Evolutionary conservation across 768 basidiomycete genomes (phyloP), one percentile per base, ranked within the genome.

Genomic region (Pleurotus tuoliensis): DNA sequence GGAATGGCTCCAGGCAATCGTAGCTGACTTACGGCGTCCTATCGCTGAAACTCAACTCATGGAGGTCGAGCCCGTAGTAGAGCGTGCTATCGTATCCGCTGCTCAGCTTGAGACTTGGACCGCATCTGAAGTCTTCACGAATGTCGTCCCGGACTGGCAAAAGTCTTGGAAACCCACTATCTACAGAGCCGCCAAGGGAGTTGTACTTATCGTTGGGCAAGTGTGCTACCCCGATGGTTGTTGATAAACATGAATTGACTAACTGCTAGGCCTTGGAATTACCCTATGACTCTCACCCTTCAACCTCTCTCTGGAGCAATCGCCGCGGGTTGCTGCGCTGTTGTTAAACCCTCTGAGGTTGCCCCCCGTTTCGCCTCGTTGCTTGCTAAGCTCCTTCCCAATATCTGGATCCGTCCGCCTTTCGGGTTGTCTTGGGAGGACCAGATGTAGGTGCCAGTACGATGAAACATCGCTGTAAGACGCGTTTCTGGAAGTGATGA

Each of bases 251-350:
- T 44, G 41, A 2, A 44, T 9, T 34, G 41, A 44, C 20, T 15
- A 44, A 44, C 41, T 16, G 49, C 79, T 61, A 86, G 84, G 13
- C 84, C 84, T 2, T 87, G 84, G 84, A 88, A 88, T 63, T 88
- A 82, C 61, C 87, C 87, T 0, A 62, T 83, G 50, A 24, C 50
- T 37, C 48, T 57, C 24, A 73, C 69, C 64, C 66, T 88, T 5
- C 77, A 79, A 40, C 87, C 88, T 3, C 69, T 87, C 18, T 74
- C 79, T 48, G 89, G 88, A 3, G 90, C 90, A 1, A 86, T 92
- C 48, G 76, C 87, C 0, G 88, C 88, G 0, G 90, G 90, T 0
- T 88, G 86, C 62, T 77, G 83, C 15, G 79, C 76, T 0, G 76
- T 83, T 8, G 46, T 90, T 62, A 91, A 92, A 64, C 78, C 80